Percentiles rank a stretch among this genome's conserved stretches.
These are phyloP conservation scores for Morella rubra DNA, from an alignment of 306 rosid species.

Conservation along the genomic window DNA sequence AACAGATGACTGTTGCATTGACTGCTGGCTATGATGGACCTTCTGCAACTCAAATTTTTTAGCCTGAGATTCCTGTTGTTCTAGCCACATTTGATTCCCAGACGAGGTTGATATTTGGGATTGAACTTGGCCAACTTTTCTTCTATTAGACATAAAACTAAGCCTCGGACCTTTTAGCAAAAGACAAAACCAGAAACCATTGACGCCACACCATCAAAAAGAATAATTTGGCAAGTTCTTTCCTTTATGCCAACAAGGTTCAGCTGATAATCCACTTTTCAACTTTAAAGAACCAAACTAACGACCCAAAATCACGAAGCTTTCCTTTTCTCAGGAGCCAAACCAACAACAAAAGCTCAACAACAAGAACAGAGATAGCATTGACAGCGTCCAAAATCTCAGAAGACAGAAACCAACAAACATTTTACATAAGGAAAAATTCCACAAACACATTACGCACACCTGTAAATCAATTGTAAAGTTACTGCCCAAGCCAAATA, in stretches of 20 bases:
- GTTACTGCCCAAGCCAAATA: not conserved
- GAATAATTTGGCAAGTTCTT: not conserved
- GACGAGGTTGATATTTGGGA: conserved; percentile 67
- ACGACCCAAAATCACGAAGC: no score
- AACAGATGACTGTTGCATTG: conserved; percentile 80
- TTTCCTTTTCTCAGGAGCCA: not conserved
- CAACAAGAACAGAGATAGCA: not conserved
- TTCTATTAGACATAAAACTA: not conserved
- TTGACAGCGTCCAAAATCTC: not conserved
- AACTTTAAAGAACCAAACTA: not conserved
- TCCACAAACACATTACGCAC: not conserved
- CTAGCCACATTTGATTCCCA: conserved; percentile 58
- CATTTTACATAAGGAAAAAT: not conserved
- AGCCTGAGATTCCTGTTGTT: conserved; percentile 70
- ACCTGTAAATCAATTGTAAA: not conserved
- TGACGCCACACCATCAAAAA: not conserved
- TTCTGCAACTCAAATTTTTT: conserved; percentile 62
- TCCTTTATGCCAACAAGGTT: no score
- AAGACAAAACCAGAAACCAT: not conserved
- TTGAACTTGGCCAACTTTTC: conserved; percentile 48
- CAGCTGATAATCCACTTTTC: not conserved
- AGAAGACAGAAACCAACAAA: no score
- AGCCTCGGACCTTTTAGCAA: not conserved
- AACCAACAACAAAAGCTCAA: not conserved
- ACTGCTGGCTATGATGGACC: conserved; percentile 73